These are phyloP conservation scores for Phylloporus sp. DNA, from an alignment of 1,284 basidiomycete genomes.

Conservation along the genomic window DNA sequence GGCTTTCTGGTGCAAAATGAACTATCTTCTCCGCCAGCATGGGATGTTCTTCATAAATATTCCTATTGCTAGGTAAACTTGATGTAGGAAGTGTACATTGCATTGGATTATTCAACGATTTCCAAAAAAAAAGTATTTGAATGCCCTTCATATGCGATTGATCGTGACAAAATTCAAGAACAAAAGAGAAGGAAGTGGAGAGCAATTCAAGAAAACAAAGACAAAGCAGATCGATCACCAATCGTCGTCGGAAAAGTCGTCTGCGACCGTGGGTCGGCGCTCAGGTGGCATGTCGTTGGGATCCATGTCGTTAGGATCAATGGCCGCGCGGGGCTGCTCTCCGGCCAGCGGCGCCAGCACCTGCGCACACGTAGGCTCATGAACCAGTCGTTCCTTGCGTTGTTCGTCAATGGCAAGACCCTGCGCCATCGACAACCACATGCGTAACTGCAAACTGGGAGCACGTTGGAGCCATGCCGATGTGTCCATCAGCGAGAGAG, in stretches of 20 bases:
- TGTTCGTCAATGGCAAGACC: conserved; percentile 42
- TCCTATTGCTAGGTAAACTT: conserved; percentile 18
- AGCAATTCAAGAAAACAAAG: background rate
- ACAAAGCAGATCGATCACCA: conserved; percentile 21
- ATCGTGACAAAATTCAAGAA: background rate
- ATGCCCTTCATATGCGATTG: background rate
- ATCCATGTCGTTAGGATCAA: conserved; percentile 1
- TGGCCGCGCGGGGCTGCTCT: background rate
- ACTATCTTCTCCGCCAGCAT: conserved; percentile 23
- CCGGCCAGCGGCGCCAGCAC: conserved; percentile 20
- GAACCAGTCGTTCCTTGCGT: conserved; percentile 26
- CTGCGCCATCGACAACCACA: conserved; percentile 44
- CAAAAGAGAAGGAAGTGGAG: background rate
- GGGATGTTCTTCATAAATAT: conserved; percentile 2
- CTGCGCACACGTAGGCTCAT: conserved; percentile 18
- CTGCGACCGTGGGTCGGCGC: conserved; percentile 11
- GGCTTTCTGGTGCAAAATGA: conserved; percentile 42
- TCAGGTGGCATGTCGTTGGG: conserved; percentile 22
- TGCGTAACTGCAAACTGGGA: conserved; percentile 36
- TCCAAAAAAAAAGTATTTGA: background rate
- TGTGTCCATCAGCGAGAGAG: background rate
- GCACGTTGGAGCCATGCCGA: background rate
- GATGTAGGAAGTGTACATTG: conserved; percentile 22
- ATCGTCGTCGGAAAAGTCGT: conserved; percentile 41
- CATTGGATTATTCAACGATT: background rate